Conservation (phyloP, 371 early-diverging fungal species). For the Apophysomyces trapeziformis region DNA sequence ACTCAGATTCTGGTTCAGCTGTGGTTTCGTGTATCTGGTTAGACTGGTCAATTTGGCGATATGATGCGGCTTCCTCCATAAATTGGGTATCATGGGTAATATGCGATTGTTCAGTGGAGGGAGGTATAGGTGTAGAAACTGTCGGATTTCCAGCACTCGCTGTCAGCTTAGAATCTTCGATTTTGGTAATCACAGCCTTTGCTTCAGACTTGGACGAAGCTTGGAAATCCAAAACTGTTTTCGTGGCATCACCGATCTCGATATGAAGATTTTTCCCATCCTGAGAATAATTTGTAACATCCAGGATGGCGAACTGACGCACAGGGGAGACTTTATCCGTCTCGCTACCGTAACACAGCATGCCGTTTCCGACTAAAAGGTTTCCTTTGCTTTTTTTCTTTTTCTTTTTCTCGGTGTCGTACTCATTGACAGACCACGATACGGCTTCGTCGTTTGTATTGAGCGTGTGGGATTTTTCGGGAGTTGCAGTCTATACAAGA, state of each 20-base stretch:
- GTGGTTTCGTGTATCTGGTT: conserved; percentile 22
- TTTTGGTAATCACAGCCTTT: conserved; percentile 67
- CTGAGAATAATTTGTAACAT: conserved; percentile 59
- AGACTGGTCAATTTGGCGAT: neutral
- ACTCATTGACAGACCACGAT: conserved; percentile 54
- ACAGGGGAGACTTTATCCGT: conserved; percentile 76
- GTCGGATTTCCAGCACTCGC: conserved; percentile 41
- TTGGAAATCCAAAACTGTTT: conserved; percentile 67
- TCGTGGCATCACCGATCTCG: conserved; percentile 58
- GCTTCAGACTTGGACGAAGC: conserved; percentile 72
- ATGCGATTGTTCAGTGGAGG: conserved; percentile 16
- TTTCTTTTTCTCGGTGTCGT: conserved; percentile 77
- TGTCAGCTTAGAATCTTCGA: conserved; percentile 60
- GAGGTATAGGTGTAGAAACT: conserved; percentile 16
- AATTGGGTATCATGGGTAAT: neutral
- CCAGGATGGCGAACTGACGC: conserved; percentile 65
- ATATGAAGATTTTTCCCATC: conserved; percentile 70
- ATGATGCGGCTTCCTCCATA: neutral
- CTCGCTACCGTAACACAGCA: conserved; percentile 71
- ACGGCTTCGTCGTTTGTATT: conserved; percentile 38
- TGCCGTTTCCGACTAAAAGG: conserved; percentile 69
- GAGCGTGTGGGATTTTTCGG: conserved; percentile 9
- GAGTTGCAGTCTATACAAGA: conserved; percentile 6
- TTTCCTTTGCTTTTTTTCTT: conserved; percentile 77
- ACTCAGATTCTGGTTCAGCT: conserved; percentile 33